Evolutionary conservation across 148 eudicot species (phyloP).

Genomic region (Arbutus unedo): DNA sequence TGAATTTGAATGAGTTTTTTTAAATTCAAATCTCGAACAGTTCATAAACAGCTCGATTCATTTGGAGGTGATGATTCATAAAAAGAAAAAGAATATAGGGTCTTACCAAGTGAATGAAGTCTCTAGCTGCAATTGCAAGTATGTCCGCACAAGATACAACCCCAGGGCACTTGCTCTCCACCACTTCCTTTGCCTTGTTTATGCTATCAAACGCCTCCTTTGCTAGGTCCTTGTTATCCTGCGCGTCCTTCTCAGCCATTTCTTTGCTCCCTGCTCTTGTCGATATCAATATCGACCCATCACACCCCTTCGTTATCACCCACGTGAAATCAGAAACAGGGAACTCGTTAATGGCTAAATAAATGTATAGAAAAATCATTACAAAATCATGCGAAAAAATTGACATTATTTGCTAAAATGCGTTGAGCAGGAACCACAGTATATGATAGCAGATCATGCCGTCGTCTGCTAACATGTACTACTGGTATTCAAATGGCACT

Average conservation of each 20-base stretch:
- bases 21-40: too few relatives aligned
- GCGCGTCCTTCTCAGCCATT: slow-evolving; percentile 66
- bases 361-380: too few relatives aligned
- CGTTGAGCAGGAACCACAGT: background rate
- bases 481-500: background rate
- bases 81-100: background rate
- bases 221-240: slow-evolving; percentile 65
- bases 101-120: slow-evolving; percentile 75
- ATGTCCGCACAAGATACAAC: slow-evolving; percentile 91
- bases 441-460: background rate
- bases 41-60: too few relatives aligned
- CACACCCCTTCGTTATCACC: slow-evolving; percentile 61
- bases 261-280: slow-evolving; percentile 56
- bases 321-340: background rate
- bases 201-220: slow-evolving; percentile 67
- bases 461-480: slow-evolving; percentile 2
- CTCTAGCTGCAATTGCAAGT: slow-evolving; percentile 74
- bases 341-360: background rate
- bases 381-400: too few relatives aligned
- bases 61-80: too few relatives aligned
- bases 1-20: too few relatives aligned
- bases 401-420: background rate
- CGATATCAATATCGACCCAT: slow-evolving; percentile 69
- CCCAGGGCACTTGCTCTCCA: slow-evolving; percentile 85
- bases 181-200: slow-evolving; percentile 58